phyloP scores from a whole-genome alignment of 352 stramenopile species.

The Phytophthora cajani region DNA sequence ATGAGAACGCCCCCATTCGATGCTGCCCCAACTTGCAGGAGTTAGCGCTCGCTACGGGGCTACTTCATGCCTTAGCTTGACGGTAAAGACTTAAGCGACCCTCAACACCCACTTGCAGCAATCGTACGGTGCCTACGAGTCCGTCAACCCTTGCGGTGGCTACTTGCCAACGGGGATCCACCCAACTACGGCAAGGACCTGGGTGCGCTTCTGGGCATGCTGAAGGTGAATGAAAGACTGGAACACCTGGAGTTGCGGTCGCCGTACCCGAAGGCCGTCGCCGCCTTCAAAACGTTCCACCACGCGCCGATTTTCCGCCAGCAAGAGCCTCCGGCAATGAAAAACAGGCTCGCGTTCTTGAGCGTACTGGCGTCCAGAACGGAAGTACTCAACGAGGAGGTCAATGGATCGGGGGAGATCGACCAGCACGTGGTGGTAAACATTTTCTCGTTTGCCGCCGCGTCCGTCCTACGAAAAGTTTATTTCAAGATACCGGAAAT shows the following conservation, averaged over 20 bases:
- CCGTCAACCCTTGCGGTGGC: background rate
- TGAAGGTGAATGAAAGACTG: background rate
- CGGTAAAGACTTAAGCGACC: background rate
- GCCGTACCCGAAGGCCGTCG: too few relatives aligned
- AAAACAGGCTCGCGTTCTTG: too few relatives aligned
- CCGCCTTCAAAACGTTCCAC: background rate
- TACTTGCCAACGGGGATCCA: too few relatives aligned
- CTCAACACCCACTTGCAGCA: background rate
- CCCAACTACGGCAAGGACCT: too few relatives aligned
- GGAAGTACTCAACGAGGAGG: background rate
- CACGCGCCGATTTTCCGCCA: background rate
- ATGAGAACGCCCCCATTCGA: background rate
- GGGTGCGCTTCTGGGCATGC: background rate
- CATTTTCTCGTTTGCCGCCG: background rate
- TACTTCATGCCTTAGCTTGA: background rate
- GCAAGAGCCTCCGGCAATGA: too few relatives aligned
- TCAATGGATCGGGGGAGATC: background rate
- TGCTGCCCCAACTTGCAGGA: background rate
- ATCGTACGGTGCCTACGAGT: background rate
- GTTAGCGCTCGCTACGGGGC: background rate
- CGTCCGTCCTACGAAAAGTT: background rate
- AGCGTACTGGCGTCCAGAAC: background rate
- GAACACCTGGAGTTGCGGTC: background rate
- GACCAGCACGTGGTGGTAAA: background rate
- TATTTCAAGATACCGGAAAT: background rate